Evolutionary conservation across 23 red algal genomes (phyloP), one percentile per base, ranked within the genome.

Genomic region (Chondrus crispus): DNA sequence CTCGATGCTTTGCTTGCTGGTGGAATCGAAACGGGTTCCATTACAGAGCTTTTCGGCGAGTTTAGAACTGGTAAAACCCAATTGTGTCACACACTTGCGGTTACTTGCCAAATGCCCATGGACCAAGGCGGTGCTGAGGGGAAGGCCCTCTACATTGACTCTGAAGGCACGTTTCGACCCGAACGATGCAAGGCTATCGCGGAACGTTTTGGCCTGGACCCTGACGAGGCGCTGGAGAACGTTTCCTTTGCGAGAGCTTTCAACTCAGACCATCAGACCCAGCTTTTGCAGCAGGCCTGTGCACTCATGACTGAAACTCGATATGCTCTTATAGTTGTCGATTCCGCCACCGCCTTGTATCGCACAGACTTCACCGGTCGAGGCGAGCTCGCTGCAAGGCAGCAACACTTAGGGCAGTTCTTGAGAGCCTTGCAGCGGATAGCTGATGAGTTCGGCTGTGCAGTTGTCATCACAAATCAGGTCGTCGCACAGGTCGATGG

Each of bases 31-130:
- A 98, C 97, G 2, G 97, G 97, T 45, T 89, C 80, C 53, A 98
- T 98, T 47, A 98, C 97, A 24, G 97, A 98, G 76, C 24, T 98
- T 11, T 98, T 98, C 72, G 97, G 97, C 68, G 97, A 98, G 82
- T 98, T 98, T 73, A 81, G 97, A 19, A 96, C 93, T 5, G 97
- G 97, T 14, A 98, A 98, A 52, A 95, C 97, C 12, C 97, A 98
- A 82, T 75, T 96, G 35, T 98, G 97, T 74, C 97, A 96, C 85
- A 98, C 97, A 7, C 55, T 96, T 19, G 93, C 89, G 19, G 89
- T 98, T 30, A 96, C 97, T 5, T 98, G 97, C 77, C 97, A 98
- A 78, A 82, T 98, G 85, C 93, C 93, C 26, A 90, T 98, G 66
- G 88, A 88, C 32, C 85, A 98, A 39, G 97, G 97, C 39, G 97